These are phyloP conservation scores for Marasmius sp. DNA, from an alignment of 1,284 basidiomycete genomes.

Conservation along the genomic window DNA sequence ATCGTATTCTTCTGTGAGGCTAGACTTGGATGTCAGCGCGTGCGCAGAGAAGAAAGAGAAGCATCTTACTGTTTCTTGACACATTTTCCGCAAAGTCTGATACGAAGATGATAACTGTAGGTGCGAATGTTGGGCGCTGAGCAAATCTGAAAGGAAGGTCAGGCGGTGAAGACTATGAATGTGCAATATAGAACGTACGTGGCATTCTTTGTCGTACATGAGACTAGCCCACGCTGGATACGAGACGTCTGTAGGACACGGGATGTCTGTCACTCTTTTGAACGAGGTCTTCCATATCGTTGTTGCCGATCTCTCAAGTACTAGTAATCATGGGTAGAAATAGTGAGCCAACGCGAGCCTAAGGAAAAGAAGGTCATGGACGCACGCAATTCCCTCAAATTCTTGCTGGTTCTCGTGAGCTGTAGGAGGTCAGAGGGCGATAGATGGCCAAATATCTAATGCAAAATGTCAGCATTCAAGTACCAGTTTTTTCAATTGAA, in stretches of 20 bases:
- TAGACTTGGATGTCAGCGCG: slow-evolving; percentile 1
- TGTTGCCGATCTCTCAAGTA: background rate
- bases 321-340: background rate
- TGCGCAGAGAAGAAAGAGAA: slow-evolving; percentile 6
- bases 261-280: background rate
- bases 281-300: background rate
- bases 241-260: background rate
- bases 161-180: background rate
- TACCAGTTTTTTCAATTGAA: background rate
- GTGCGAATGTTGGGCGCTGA: slow-evolving; percentile 19
- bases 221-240: slow-evolving; percentile 1
- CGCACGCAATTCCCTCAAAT: background rate
- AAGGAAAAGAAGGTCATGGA: background rate
- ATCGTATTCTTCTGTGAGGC: background rate
- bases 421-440: background rate
- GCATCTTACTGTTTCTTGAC: slow-evolving; percentile 22
- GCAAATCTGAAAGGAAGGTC: slow-evolving; percentile 22
- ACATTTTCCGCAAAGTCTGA: slow-evolving; percentile 28
- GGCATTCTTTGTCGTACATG: background rate
- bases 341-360: background rate
- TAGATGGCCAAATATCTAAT: background rate
- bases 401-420: background rate
- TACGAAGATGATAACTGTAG: slow-evolving; percentile 27
- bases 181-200: background rate
- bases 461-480: background rate